phyloP scores from a whole-genome alignment of 2,329 filamentous ascomycete species.

The Claviceps digitariae region DNA sequence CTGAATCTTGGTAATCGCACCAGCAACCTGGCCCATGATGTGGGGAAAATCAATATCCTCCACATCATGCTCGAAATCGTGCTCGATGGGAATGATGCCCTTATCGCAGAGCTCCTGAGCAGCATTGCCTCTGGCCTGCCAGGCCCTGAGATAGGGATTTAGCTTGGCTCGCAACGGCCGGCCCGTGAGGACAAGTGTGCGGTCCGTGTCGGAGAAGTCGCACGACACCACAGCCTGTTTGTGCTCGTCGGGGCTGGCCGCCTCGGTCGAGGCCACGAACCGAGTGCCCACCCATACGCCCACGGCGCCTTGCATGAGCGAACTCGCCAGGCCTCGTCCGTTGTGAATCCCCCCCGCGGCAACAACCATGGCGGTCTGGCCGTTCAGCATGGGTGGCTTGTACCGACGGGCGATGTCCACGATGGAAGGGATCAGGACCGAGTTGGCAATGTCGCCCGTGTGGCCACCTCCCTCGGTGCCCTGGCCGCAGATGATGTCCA shows the following conservation, averaged over 20 bases:
- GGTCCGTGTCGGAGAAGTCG: conserved; percentile 62
- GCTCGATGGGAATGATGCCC: conserved; percentile 68
- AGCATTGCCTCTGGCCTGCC: conserved; percentile 64
- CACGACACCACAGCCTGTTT: conserved; percentile 76
- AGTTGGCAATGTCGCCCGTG: conserved; percentile 75
- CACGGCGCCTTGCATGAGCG: conserved; percentile 73
- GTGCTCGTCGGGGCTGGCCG: conserved; percentile 66
- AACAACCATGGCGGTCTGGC: conserved; percentile 62
- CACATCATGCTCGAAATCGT: conserved; percentile 64
- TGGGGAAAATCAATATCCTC: conserved; percentile 77
- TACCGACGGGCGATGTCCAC: conserved; percentile 70
- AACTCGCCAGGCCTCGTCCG: conserved; percentile 65
- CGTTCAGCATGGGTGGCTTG: conserved; percentile 53
- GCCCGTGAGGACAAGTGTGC: conserved; percentile 72
- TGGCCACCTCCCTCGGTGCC: conserved; percentile 90
- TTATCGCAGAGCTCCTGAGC: conserved; percentile 62
- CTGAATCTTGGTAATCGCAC: conserved; percentile 61
- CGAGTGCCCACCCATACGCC: conserved; percentile 93
- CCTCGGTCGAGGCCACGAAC: conserved; percentile 75
- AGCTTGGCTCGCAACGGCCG: conserved; percentile 66
- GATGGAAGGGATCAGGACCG: conserved; percentile 75
- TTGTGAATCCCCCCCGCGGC: conserved; percentile 82
- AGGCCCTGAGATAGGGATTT: conserved; percentile 71
- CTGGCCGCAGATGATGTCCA: conserved; percentile 85
- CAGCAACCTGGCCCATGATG: conserved; percentile 89